Evolutionary conservation across 768 basidiomycete genomes (phyloP).

Genomic region (Rhodotorula graminis): DNA sequence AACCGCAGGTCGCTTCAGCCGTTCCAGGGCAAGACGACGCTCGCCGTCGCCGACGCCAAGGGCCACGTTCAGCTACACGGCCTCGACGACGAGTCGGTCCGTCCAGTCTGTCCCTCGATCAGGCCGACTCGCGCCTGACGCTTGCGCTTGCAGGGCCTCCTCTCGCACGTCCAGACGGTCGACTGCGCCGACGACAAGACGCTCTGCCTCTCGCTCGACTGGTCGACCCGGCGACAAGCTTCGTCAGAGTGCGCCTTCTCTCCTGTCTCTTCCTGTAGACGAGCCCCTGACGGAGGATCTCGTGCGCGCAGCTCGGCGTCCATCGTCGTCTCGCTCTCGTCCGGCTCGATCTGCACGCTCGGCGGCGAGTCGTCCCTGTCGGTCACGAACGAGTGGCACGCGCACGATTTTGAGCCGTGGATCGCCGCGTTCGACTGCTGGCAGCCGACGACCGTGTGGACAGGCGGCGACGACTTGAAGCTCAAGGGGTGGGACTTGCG

Average conservation of each 20-base stretch:
- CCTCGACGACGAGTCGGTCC: slow-evolving; percentile 56
- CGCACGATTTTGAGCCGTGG: slow-evolving; percentile 94
- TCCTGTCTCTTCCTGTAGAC: background rate
- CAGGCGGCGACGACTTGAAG: slow-evolving; percentile 87
- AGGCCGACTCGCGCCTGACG: too few relatives aligned
- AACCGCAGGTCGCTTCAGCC: slow-evolving; percentile 18
- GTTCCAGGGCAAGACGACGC: slow-evolving; percentile 43
- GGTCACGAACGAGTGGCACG: slow-evolving; percentile 65
- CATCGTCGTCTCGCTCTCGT: slow-evolving; percentile 74
- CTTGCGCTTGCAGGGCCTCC: slow-evolving; percentile 20
- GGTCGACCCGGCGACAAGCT: slow-evolving; percentile 64
- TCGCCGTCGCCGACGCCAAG: slow-evolving; percentile 80
- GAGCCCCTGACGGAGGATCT: background rate
- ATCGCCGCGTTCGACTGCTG: slow-evolving; percentile 85
- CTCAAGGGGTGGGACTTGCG: slow-evolving; percentile 89
- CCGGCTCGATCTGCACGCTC: slow-evolving; percentile 57
- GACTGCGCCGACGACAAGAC: slow-evolving; percentile 53
- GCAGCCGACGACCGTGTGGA: slow-evolving; percentile 67
- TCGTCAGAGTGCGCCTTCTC: background rate
- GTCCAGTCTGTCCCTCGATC: slow-evolving; percentile 12
- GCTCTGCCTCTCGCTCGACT: slow-evolving; percentile 87
- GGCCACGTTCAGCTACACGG: slow-evolving; percentile 66
- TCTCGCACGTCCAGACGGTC: slow-evolving; percentile 38
- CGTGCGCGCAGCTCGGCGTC: slow-evolving; percentile 33
- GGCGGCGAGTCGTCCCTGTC: slow-evolving; percentile 52